Base-by-base conservation (phyloP, 2,329 filamentous ascomycete species). In the Penicillium occitanis region DNA sequence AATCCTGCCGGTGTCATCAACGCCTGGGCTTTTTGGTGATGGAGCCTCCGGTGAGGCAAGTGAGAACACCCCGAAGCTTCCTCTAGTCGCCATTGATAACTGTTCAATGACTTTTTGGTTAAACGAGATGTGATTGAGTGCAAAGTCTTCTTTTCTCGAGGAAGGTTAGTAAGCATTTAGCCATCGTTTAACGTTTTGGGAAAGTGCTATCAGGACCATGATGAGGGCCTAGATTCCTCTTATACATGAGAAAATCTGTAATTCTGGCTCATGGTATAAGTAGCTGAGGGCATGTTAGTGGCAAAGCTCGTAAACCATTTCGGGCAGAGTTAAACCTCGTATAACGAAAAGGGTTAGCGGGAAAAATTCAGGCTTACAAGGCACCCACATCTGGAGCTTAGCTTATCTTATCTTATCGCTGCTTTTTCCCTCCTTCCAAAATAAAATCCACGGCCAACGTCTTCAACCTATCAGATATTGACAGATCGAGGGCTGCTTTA, bases 311-410 rank as follows among this genome's bases (percentile, higher is more conserved):
- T 46, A 30, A 19, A 25, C 25, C 22, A 8, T 6, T 46, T 42
- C 42, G 7, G 10, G 8, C 37, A 28, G 42, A 19, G 14, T 17
- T 25, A 37, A 13, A 60, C 30, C 28, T 61, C 59, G 59, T 61
- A 61, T 50, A 61, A 37, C 59, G 42, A 50, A 50, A 28, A 35
- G 28, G 33, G 59, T 50, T 50, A 61, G 59, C 33, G 19, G 59
- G n/a, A 14, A 48, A 10, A 44, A 28, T 37, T 59, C 33, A 59
- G 51, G 28, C 33, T 22, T 22, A 13, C 33, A 44, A 59, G 22
- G 33, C 35, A 35, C 25, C 22, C n/a, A 17, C 37, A 50, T 8
- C 37, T 17, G 30, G 14, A 37, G 14, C 46, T 50, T 50, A 61
- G 35, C 44, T 61, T 44, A 42, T 6, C 17, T 44, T 44, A 48